Evolutionary conservation across 2,329 filamentous ascomycete genomes (phyloP).

Genomic region (Pseudogymnoascus sp.): DNA sequence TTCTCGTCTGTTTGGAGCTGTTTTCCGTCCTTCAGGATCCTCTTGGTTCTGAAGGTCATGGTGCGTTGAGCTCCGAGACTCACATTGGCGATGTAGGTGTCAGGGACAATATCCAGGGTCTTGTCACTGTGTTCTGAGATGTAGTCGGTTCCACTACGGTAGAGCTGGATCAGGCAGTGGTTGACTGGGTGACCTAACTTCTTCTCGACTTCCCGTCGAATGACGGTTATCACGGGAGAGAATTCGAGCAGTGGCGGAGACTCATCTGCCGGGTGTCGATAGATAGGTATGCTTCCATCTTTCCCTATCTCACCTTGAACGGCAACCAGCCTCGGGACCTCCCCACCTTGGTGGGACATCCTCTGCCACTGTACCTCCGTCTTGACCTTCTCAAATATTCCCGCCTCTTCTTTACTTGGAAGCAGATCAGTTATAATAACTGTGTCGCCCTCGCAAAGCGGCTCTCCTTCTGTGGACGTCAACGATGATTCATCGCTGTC

Average conservation of each 20-base stretch:
- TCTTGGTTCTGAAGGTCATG: slow-evolving; percentile 84
- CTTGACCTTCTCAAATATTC: slow-evolving; percentile 61
- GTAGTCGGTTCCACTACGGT: slow-evolving; percentile 79
- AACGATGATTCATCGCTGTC: slow-evolving; percentile 10
- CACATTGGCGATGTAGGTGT: slow-evolving; percentile 82
- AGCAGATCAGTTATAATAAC: slow-evolving; percentile 64
- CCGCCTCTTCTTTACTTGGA: slow-evolving; percentile 42
- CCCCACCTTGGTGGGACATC: slow-evolving; percentile 87
- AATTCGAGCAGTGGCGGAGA: slow-evolving; percentile 70
- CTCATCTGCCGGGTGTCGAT: slow-evolving; percentile 87
- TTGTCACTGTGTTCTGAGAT: slow-evolving; percentile 98
- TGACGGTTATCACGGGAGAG: slow-evolving; percentile 58
- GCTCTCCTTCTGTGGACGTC: not conserved
- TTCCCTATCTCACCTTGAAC: slow-evolving; percentile 66
- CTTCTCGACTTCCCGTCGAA: slow-evolving; percentile 61
- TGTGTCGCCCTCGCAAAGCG: slow-evolving; percentile 74
- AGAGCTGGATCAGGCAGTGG: slow-evolving; percentile 86
- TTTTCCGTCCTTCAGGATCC: slow-evolving; percentile 34
- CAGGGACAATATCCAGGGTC: slow-evolving; percentile 77
- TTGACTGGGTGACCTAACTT: slow-evolving; percentile 74
- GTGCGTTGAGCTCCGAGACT: slow-evolving; percentile 86
- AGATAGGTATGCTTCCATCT: slow-evolving; percentile 76
- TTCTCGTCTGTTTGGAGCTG: not conserved
- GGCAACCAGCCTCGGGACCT: slow-evolving; percentile 83
- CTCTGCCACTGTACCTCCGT: slow-evolving; percentile 77